Percentiles rank a stretch among this genome's conserved stretches.
These are phyloP conservation scores for Ceratobasidium sp. DNA, from an alignment of 1,284 basidiomycete species.

Conservation along the genomic window DNA sequence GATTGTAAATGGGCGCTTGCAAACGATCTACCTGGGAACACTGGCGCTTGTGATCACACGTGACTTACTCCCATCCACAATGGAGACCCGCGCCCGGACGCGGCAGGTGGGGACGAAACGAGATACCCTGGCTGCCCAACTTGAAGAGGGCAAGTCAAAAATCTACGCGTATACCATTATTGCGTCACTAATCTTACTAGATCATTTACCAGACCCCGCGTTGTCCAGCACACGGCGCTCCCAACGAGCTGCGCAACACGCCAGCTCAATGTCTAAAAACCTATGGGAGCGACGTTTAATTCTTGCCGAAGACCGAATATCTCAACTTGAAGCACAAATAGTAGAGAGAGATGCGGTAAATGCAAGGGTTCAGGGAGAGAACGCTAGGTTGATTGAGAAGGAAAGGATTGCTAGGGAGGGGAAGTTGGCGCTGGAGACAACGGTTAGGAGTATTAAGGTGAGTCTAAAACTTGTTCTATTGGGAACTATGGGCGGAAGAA, in stretches of 20 bases:
- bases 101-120: constrained; percentile 41
- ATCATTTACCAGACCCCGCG: constrained; percentile 24
- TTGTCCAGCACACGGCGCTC: constrained; percentile 45
- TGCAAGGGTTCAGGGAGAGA: constrained; percentile 32
- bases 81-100: constrained; percentile 36
- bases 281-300: constrained; percentile 74
- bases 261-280: constrained; percentile 70
- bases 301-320: constrained; percentile 63
- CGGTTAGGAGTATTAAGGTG: constrained; percentile 71
- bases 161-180: background rate
- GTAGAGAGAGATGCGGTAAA: constrained; percentile 19
- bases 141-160: constrained; percentile 43
- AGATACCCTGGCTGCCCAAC: constrained; percentile 44
- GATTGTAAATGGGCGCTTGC: too few relatives aligned
- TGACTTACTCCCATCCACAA: constrained; percentile 27
- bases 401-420: constrained; percentile 51
- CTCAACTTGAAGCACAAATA: constrained; percentile 39
- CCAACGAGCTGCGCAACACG: constrained; percentile 65
- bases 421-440: constrained; percentile 72
- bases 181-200: constrained; percentile 1
- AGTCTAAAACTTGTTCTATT: constrained; percentile 74
- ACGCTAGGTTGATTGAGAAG: constrained; percentile 27
- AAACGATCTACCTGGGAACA: too few relatives aligned
- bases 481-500: constrained; percentile 58
- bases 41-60: background rate